Base-by-base conservation (phyloP, 495 filamentous ascomycete genomes). In the Lasiosphaeria hispida region DNA sequence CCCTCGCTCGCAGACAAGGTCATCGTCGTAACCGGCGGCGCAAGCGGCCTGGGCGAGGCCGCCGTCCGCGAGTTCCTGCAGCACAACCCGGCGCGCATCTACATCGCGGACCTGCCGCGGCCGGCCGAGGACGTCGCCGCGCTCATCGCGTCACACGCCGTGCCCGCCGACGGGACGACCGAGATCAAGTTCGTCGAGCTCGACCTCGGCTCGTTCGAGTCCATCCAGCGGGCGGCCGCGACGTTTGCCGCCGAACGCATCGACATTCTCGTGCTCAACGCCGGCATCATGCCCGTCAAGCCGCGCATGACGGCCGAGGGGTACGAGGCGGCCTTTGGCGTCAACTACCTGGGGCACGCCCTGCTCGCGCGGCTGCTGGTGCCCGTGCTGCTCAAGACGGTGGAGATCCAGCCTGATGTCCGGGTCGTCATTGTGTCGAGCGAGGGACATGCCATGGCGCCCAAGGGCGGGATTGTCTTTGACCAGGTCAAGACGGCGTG, bases 301-400 rank as follows among this genome's bases (percentile, higher is more conserved):
- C 69, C 72, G 0, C 68, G 69, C 0, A 64, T 73, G 4, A 90
- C 86, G 9, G 66, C 75, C 7, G 83, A 90, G 11, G 85, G 87
- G 8, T 86, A 84, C 64, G 87, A 91, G 64, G 77, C 84, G 34
- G 83, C 87, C 50, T 83, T 90, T 55, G 85, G 83, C 10, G 84
- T 82, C 4, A 92, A 91, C 63, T 81, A 91, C 65, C 67, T 91
- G 48, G 84, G 82, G 7, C 87, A 89, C 60, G 83, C 83, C 37
- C 76, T 90, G 8, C 73, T 92, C 18, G 85, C 83, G 17, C 78
- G 80, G 43, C 70, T 86, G 8, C 73, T 92, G 5, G 73, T 90
- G 7, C 81, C 85, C 0, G 75, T 72, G 0, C 68, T 91, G 10
- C 70, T 75, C n/a, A 63, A 70, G 33, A 86, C 85, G 1, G 75